Evolutionary conservation across 1,284 basidiomycete species (phyloP).

Genomic region (Malassezia equina): DNA sequence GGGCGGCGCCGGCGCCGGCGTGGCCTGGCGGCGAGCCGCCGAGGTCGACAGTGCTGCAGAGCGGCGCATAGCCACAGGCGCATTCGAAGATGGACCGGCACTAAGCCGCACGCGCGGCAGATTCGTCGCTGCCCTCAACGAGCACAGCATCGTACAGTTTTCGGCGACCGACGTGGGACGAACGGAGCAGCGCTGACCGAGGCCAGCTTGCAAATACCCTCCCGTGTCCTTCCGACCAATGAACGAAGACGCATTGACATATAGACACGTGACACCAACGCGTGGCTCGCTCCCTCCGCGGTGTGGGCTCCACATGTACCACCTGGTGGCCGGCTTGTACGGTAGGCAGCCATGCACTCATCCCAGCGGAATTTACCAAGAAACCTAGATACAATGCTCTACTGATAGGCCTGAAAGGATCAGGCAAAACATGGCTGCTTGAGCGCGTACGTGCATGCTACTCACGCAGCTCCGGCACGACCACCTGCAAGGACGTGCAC

Average conservation of each 20-base stretch:
- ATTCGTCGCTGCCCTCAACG: conserved; percentile 9
- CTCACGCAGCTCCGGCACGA: conserved; percentile 6
- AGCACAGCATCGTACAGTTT: conserved; percentile 18
- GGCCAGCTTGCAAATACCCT: not conserved
- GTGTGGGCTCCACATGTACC: conserved; percentile 13
- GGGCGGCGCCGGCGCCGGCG: conserved; percentile 34
- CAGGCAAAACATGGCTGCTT: conserved; percentile 31
- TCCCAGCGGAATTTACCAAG: conserved; percentile 24
- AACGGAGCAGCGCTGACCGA: not conserved
- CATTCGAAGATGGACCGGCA: conserved; percentile 1
- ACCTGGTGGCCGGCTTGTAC: conserved; percentile 16
- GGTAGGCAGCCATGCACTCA: not conserved
- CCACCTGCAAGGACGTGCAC: conserved; percentile 4
- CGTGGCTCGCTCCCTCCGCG: not conserved
- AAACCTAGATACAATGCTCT: conserved; percentile 28
- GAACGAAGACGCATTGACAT: conserved; percentile 1
- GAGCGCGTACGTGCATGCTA: conserved; percentile 17
- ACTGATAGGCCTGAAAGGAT: conserved; percentile 24
- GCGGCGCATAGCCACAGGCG: conserved; percentile 5
- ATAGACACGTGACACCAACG: conserved; percentile 9
- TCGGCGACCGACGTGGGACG: not conserved
- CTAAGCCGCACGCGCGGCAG: conserved; percentile 9
- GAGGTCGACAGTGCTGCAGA: conserved; percentile 29
- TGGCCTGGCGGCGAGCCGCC: conserved; percentile 27
- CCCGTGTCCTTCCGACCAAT: conserved; percentile 18